Percentiles rank a stretch among this genome's conserved stretches.
These are phyloP conservation scores for Prunus yedoensis DNA, from an alignment of 331 rosid genomes.

Conservation along the genomic window DNA sequence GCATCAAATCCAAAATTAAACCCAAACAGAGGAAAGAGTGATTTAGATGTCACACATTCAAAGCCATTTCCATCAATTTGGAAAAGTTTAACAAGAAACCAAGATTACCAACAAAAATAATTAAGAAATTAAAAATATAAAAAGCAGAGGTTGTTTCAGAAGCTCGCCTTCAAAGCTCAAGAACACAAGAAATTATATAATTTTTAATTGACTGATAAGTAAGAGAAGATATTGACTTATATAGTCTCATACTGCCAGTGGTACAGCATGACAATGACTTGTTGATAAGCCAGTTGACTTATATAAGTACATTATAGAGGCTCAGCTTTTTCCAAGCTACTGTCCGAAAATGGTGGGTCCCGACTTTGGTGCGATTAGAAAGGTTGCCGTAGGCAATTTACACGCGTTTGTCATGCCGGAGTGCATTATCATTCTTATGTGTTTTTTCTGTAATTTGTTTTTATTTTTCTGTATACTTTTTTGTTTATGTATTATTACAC, in stretches of 20 bases:
- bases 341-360: neutral
- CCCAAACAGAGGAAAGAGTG: neutral
- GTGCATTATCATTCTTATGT: neutral
- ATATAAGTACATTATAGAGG: neutral
- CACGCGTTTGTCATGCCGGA: neutral
- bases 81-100: neutral
- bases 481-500: no score
- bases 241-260: neutral
- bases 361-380: neutral
- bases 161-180: neutral
- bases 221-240: no score
- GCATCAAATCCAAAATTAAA: neutral
- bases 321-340: neutral
- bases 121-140: neutral
- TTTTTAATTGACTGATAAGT: neutral
- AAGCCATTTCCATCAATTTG: no score
- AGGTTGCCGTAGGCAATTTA: neutral
- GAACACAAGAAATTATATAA: neutral
- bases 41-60: neutral
- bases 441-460: no score
- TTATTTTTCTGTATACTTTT: no score
- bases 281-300: accelerated
- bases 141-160: neutral
- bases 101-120: neutral
- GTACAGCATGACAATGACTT: neutral